A percentile compares a stretch with the other conserved stretches of the same genome.
phyloP scores from a whole-genome alignment of 2,329 filamentous ascomycete species.

The Pseudogymnoascus sp. region DNA sequence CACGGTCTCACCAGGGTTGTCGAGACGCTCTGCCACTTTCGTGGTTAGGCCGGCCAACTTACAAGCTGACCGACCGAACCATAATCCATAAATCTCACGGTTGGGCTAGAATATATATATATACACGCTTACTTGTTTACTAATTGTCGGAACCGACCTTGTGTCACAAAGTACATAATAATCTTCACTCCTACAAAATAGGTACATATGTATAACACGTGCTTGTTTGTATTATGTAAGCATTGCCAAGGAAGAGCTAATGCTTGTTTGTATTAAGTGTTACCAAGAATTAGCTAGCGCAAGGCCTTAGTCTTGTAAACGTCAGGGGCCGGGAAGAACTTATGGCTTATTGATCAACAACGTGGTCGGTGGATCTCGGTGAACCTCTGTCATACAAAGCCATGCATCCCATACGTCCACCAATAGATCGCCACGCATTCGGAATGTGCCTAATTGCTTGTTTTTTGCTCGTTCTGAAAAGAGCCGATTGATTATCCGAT shows the following conservation, averaged over 20 bases:
- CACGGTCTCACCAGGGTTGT: constrained; percentile 11
- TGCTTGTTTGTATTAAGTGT: too few relatives aligned
- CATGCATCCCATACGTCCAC: neutral
- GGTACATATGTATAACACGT: too few relatives aligned
- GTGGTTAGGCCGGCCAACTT: too few relatives aligned
- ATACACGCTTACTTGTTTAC: too few relatives aligned
- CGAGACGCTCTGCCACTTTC: too few relatives aligned
- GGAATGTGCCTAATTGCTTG: neutral
- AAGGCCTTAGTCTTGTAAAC: neutral
- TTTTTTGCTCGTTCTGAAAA: neutral
- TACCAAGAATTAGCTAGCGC: neutral
- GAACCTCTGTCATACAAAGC: neutral
- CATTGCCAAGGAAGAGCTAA: neutral
- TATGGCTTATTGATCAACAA: neutral
- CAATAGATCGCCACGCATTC: neutral
- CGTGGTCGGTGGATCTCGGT: neutral
- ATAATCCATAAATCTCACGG: too few relatives aligned
- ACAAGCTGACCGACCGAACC: too few relatives aligned
- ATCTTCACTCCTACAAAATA: too few relatives aligned
- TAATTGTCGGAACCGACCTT: too few relatives aligned
- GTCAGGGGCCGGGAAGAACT: neutral
- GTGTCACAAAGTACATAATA: too few relatives aligned
- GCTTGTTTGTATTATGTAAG: neutral
- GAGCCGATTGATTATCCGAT: neutral
- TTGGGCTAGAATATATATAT: too few relatives aligned